Evolutionary conservation across 495 filamentous ascomycete genomes (phyloP).

Genomic region (Cercophora newfieldiana): DNA sequence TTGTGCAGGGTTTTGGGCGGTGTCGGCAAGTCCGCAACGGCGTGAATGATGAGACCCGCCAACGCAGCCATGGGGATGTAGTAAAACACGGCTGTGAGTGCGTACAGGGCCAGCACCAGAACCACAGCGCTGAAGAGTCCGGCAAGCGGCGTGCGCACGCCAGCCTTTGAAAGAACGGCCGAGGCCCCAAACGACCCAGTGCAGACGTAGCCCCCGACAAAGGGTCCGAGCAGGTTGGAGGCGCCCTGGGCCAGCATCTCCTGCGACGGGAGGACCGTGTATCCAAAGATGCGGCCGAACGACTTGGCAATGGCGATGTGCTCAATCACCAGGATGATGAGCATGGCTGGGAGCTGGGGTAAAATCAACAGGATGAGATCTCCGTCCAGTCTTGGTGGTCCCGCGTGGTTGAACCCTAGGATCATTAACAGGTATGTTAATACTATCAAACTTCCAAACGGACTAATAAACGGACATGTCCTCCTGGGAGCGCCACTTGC

Average conservation of each 20-base stretch:
- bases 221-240: slow-evolving; percentile 38
- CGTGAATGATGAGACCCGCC: slow-evolving; percentile 39
- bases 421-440: neutral
- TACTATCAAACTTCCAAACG: neutral
- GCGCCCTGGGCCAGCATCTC: slow-evolving; percentile 40
- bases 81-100: slow-evolving; percentile 35
- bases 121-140: slow-evolving; percentile 38
- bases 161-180: slow-evolving; percentile 41
- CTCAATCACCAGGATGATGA: slow-evolving; percentile 40
- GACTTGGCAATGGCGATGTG: slow-evolving; percentile 43
- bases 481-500: too few relatives aligned
- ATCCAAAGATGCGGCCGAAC: slow-evolving; percentile 36
- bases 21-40: slow-evolving; percentile 34
- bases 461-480: too few relatives aligned
- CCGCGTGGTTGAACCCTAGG: slow-evolving; percentile 20
- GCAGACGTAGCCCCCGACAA: slow-evolving; percentile 38
- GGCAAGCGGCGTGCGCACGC: slow-evolving; percentile 38
- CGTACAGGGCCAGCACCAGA: slow-evolving; percentile 37
- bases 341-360: slow-evolving; percentile 22
- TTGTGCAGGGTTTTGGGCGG: slow-evolving; percentile 35
- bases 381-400: slow-evolving; percentile 1
- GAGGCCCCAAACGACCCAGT: slow-evolving; percentile 41
- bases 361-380: slow-evolving; percentile 18
- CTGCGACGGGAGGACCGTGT: slow-evolving; percentile 38
- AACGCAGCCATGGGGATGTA: slow-evolving; percentile 40